Evolutionary conservation across 106 monocot genomes (phyloP), one percentile per base, ranked within the genome.

Genomic region (Gastrodia elata): DNA sequence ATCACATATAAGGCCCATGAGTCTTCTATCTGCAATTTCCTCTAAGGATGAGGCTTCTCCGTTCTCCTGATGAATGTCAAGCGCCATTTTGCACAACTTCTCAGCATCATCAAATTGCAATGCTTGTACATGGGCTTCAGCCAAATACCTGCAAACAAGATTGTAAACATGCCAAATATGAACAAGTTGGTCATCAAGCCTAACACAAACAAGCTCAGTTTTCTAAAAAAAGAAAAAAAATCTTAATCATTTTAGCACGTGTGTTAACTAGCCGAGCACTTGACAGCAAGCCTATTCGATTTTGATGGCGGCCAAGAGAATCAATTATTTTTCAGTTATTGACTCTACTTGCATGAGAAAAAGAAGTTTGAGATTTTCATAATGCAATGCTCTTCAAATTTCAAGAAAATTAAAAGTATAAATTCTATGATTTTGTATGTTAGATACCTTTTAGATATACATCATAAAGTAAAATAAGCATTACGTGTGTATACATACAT

Each of bases 1-100:
- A 43, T 92, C 88, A 65, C 75, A 88, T 78, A 92, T 89, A 22
- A 92, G 78, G 57, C 80, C 88, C 92, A 92, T 80, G 7, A 92
- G 78, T 71, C 92, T 80, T 56, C 88, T 68, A 34, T 92, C 91
- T 24, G 84, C 82, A 20, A 77, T 80, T 70, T 92, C 88, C 35
- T 92, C 92, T 5, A 86, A 73, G 22, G 88, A 86, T 1, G 79
- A 78, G 11, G 82, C 46, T 69, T 73, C 83, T 3, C 78, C 77
- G 15, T 65, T 74, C 35, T 84, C 84, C 40, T 41, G 76, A 52
- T 92, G 92, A 65, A 92, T 87, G 32, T 86, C 84, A 24, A 92
- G 80, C 14, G 86, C 88, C 80, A 75, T 75, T 42, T 77, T 64
- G 71, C 92, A 92, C 68, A 86, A 44, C 71, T 68, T 88, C 40